Evolutionary conservation across 192 early-diverging fungal genomes (phyloP), one percentile per base, ranked within the genome.

Genomic region (Coemansia sp.): DNA sequence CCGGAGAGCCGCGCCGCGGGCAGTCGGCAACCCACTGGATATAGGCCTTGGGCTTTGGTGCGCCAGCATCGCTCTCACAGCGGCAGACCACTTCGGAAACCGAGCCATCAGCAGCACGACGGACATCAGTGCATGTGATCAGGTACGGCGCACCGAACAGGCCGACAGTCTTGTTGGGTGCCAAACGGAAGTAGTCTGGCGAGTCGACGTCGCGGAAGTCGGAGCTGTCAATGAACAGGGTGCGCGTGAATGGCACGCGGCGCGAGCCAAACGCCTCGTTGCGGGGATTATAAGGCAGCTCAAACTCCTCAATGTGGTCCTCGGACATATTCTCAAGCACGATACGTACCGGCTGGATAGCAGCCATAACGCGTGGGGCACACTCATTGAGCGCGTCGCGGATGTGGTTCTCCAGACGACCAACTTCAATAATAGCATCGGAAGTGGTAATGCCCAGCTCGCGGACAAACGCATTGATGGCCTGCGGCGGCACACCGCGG

Each of bases 11-110:
- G 65, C 88, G 90, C 61, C 86, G 84, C 29, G 85, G 81, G 22
- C 89, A 91, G 58, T 97, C 87, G 33, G 91, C 92, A 23, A 99
- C 83, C 98, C 98, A 99, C 71, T 99, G 98, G 81, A 99, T 98
- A 77, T 90, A 98, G 3, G 98, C 89, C 85, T 97, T 99, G 54
- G 98, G 94, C 80, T 92, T 92, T 54, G 77, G 63, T 22, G 58
- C 54, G 62, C 73, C 83, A 65, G 83, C 82, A 19, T 75, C 84
- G 64, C 88, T 86, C 57, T 95, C 91, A 67, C 93, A 95, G 32
- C 81, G 80, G 53, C 90, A 94, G 35, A 86, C 76, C 27, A 99
- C 64, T 71, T 95, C 91, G 19, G 83, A 72, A 54, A 98, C 79
- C 57, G 91, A 88, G 46, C 98, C 98, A 40, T 83, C 67, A 5